Base-by-base conservation (phyloP, 495 filamentous ascomycete genomes). In the Aspergillus bridgeri region DNA sequence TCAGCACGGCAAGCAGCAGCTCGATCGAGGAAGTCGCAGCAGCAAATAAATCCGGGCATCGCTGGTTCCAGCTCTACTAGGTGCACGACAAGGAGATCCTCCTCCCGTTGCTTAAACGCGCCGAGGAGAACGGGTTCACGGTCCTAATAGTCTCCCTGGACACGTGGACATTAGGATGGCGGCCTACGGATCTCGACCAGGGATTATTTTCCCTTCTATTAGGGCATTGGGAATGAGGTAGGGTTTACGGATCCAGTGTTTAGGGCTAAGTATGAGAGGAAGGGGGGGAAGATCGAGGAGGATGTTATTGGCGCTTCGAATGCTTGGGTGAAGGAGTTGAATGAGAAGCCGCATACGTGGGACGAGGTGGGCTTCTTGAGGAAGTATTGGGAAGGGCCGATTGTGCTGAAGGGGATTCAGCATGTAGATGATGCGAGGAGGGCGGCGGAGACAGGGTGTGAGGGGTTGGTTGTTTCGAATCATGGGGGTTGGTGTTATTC, bases 51-150 rank as follows among this genome's bases (percentile, higher is more conserved):
- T 70, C 68, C 57, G 79, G 60, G 57, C 79, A 69, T 64, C 71
- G 58, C 21, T 85, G 83, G 78, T 90, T 81, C 64, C 87, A 91
- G 65, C 76, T 91, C 7, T 91, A 90, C 68, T 87, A 85, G 83
- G 83, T 84, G 2, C 61, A 69, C 17, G 77, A 84, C 64, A 74
- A 84, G 44, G 75, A 83, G 4, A 65, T 89, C 46, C 88, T 87
- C 0, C 58, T 78, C 0, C 82, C 82, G 5, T 66, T 89, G 33
- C 74, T 90, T 38, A 69, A 74, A 18, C 81, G 87, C 21, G 88
- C 86, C 1, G 82, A 83, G 51, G 75, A 72, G 6, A 72, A 68
- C 48, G 78, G 78, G 1, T 73, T 76, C 58, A 74, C 76, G 21
- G 75, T 75, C 18, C 67, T 81, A 11, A 78, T 78, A 1, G 67